Evolutionary conservation across 1,284 basidiomycete genomes (phyloP).

Genomic region (Marasmius tenuissimus): DNA sequence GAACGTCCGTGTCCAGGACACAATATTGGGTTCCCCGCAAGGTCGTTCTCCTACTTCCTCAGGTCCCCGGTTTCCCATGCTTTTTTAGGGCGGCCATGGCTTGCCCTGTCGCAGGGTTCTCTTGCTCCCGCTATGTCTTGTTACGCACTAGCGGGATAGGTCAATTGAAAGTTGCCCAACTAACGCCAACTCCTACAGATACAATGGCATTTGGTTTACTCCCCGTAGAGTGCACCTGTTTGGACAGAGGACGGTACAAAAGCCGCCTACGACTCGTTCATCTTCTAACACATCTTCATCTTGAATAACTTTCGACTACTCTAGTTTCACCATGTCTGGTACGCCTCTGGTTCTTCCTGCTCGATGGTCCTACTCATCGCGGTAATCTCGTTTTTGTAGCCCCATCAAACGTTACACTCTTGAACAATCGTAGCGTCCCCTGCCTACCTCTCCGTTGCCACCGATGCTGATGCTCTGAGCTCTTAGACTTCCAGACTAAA

Average conservation of each 20-base stretch:
- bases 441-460: background rate
- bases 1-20: too few species aligned
- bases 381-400: slow-evolving; percentile 28
- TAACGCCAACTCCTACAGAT: background rate
- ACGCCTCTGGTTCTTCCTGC: background rate
- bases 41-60: background rate
- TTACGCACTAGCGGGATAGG: background rate
- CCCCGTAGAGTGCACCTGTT: background rate
- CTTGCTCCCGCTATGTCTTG: background rate
- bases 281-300: background rate
- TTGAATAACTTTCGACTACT: too few species aligned
- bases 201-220: background rate
- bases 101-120: too few species aligned
- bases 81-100: background rate
- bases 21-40: too few species aligned
- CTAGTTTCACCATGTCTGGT: background rate
- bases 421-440: slow-evolving; percentile 52
- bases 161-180: too few species aligned
- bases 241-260: background rate
- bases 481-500: slow-evolving; percentile 42
- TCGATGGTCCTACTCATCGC: background rate
- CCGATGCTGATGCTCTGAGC: background rate
- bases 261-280: background rate
- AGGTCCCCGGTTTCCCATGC: background rate
- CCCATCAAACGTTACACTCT: slow-evolving; percentile 31